Percentiles rank a stretch among this genome's conserved stretches.
Conservation (phyloP, 2,329 filamentous ascomycete species). For the Thermothelomyces thermophilus region DNA sequence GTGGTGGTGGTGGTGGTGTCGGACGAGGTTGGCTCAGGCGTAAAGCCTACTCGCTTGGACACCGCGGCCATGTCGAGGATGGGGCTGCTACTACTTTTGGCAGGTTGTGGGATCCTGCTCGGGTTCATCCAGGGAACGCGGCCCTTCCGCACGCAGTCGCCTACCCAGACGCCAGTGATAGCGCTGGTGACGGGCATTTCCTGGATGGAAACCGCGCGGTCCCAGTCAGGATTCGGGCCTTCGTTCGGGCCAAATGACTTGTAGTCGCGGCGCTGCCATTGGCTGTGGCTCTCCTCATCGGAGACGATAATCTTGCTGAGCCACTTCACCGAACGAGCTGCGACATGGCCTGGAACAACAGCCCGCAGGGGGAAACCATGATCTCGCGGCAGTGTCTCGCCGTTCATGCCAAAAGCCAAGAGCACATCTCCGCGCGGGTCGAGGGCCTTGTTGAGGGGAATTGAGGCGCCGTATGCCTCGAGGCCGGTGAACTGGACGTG, state of each 20-base stretch:
- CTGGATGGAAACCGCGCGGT: slow-evolving; percentile 56
- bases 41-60: slow-evolving; percentile 20
- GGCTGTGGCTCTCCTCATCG: slow-evolving; percentile 58
- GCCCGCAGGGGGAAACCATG: slow-evolving; percentile 60
- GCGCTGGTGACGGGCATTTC: slow-evolving; percentile 64
- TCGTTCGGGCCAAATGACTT: slow-evolving; percentile 63
- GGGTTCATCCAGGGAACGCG: slow-evolving; percentile 20
- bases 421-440: slow-evolving; percentile 59
- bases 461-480: slow-evolving; percentile 56
- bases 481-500: slow-evolving; percentile 54
- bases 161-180: slow-evolving; percentile 47
- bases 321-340: slow-evolving; percentile 64
- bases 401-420: slow-evolving; percentile 63
- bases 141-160: slow-evolving; percentile 29
- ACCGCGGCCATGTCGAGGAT: slow-evolving; percentile 22
- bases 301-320: slow-evolving; percentile 56
- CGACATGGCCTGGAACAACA: slow-evolving; percentile 59
- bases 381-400: slow-evolving; percentile 52
- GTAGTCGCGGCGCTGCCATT: slow-evolving; percentile 63
- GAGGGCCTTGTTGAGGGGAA: slow-evolving; percentile 51
- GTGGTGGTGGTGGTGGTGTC: too few relatives aligned
- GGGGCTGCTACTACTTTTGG: not conserved
- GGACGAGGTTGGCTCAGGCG: not conserved
- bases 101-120: not conserved
- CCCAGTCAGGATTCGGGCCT: slow-evolving; percentile 52